These are phyloP conservation scores for Cordyceps militaris DNA, from an alignment of 2,329 filamentous ascomycete species.

Conservation along the genomic window DNA sequence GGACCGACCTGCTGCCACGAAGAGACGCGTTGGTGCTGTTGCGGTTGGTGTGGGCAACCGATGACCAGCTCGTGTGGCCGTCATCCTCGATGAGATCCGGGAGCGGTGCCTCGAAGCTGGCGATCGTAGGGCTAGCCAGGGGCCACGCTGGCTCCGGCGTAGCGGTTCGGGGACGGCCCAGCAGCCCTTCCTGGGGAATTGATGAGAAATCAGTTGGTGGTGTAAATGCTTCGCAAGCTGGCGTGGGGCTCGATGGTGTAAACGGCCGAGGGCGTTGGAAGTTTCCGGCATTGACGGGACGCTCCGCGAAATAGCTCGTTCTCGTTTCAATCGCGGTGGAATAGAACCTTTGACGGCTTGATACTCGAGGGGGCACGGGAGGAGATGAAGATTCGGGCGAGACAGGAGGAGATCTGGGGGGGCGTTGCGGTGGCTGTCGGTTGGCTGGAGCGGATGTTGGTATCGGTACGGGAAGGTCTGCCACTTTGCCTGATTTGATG, in stretches of 20 bases:
- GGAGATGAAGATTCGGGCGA: slow-evolving; percentile 30
- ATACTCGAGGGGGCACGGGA: slow-evolving; percentile 45
- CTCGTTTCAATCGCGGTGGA: slow-evolving; percentile 37
- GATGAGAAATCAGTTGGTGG: slow-evolving; percentile 15
- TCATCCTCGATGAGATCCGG: slow-evolving; percentile 59
- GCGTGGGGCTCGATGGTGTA: slow-evolving; percentile 19
- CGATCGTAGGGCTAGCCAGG: slow-evolving; percentile 20
- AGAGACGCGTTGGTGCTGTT: slow-evolving; percentile 45
- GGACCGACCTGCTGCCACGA: slow-evolving; percentile 49
- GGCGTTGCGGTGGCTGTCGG: slow-evolving; percentile 17
- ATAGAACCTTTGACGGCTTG: slow-evolving; percentile 45
- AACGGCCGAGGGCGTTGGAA: slow-evolving; percentile 41
- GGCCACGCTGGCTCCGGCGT: slow-evolving; percentile 37
- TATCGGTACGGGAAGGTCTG: background rate
- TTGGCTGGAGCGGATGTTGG: background rate
- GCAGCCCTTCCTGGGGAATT: slow-evolving; percentile 23
- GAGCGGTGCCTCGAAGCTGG: slow-evolving; percentile 37
- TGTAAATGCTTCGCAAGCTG: slow-evolving; percentile 12
- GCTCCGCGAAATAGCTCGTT: slow-evolving; percentile 29
- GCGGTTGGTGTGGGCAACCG: slow-evolving; percentile 37
- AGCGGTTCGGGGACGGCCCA: slow-evolving; percentile 35
- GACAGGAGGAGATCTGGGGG: slow-evolving; percentile 37
- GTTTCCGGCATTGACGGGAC: slow-evolving; percentile 37
- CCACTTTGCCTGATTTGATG: slow-evolving; percentile 10
- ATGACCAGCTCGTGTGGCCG: slow-evolving; percentile 36